A percentile compares a stretch with the other conserved stretches of the same genome.
Evolutionary conservation across 257 asterid genomes (phyloP).

Genomic region (Gentiana dahurica): DNA sequence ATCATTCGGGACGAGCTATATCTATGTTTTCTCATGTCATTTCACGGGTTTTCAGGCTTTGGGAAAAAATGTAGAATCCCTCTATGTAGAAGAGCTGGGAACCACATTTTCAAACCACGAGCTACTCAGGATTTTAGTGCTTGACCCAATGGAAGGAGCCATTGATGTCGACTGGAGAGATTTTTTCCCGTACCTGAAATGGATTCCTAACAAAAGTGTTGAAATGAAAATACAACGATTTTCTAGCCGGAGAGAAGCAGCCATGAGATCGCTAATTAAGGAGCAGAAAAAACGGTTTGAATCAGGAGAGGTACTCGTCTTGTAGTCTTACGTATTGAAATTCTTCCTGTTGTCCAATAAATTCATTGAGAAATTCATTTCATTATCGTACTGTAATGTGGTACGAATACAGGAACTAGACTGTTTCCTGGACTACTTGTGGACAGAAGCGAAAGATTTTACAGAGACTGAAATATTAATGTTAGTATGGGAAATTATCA

Average conservation of each 20-base stretch:
- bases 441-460: conserved; percentile 44
- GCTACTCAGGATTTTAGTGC: conserved; percentile 47
- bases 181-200: conserved; percentile 67
- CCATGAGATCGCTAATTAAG: conserved; percentile 59
- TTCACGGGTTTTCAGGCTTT: conserved; percentile 31
- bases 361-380: too few relatives aligned
- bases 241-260: conserved; percentile 37
- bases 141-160: conserved; percentile 74
- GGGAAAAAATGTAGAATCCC: conserved; percentile 53
- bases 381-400: not conserved
- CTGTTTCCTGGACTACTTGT: conserved; percentile 55
- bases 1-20: too few relatives aligned
- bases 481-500: conserved; percentile 78
- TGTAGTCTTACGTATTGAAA: not conserved
- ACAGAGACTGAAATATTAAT: conserved; percentile 54
- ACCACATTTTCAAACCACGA: conserved; percentile 36
- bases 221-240: conserved; percentile 37
- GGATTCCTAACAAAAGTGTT: conserved; percentile 66
- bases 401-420: conserved; percentile 46
- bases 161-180: conserved; percentile 98
- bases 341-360: not conserved
- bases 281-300: conserved; percentile 46
- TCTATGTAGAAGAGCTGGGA: conserved; percentile 53
- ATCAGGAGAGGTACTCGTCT: conserved; percentile 48
- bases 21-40: not conserved